Evolutionary conservation across 2,329 filamentous ascomycete genomes (phyloP).

Genomic region (Monilinia laxa): DNA sequence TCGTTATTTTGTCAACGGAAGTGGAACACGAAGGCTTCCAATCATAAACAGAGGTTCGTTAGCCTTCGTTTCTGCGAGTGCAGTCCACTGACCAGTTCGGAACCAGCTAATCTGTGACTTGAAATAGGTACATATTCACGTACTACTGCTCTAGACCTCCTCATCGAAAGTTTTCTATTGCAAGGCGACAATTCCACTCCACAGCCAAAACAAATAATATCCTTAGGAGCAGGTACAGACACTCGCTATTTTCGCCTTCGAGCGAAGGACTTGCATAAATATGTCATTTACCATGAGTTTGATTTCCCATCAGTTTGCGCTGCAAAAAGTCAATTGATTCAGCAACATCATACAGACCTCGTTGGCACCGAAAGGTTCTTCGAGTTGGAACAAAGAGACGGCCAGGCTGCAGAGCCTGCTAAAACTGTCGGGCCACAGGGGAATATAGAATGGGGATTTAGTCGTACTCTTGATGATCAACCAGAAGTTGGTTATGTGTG

Average conservation of each 20-base stretch:
- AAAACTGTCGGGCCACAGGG: conserved; percentile 20
- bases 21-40: conserved; percentile 66
- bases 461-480: conserved; percentile 21
- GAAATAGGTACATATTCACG: conserved; percentile 82
- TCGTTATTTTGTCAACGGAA: conserved; percentile 60
- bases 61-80: conserved; percentile 20
- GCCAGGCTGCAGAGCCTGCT: conserved; percentile 40
- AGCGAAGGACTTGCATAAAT: conserved; percentile 35
- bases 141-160: conserved; percentile 75
- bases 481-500: conserved; percentile 47
- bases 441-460: conserved; percentile 37
- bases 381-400: not conserved
- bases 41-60: conserved; percentile 86
- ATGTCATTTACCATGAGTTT: conserved; percentile 82
- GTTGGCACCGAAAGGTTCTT: conserved; percentile 6
- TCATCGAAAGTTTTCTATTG: conserved; percentile 70
- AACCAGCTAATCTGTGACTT: conserved; percentile 15
- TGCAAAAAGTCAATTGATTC: conserved; percentile 46
- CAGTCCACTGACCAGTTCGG: conserved; percentile 4
- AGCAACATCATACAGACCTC: conserved; percentile 18
- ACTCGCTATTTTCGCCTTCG: conserved; percentile 77
- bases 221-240: conserved; percentile 90
- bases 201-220: conserved; percentile 72
- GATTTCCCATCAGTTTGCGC: conserved; percentile 78
- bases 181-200: conserved; percentile 26